Evolutionary conservation across 495 filamentous ascomycete genomes (phyloP), one percentile per base, ranked within the genome.

Genomic region (Chaetomidium leptoderma): DNA sequence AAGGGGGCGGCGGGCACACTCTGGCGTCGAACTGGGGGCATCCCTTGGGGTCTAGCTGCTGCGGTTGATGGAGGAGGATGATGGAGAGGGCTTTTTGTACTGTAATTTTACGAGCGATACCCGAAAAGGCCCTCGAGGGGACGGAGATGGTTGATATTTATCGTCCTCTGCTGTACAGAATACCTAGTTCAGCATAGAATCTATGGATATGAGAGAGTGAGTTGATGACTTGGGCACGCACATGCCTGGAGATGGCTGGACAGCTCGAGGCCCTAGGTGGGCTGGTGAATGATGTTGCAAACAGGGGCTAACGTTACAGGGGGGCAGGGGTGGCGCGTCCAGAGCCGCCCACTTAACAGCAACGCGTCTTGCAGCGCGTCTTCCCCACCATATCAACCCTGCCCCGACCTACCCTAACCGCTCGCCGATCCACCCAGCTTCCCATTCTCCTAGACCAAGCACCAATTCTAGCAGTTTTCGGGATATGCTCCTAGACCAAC

Each of bases 71-170:
- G 16, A 19, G 30, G 44, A n/a, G 24, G 10, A 4, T 8, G n/a
- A 33, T 32, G 54, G 57, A 58, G 59, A 58, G 55, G 53, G 59
- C 50, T 54, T 59, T 33, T 44, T 66, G 62, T 64, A 45, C 46
- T 60, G 30, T 58, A 55, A 32, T 60, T 66, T 66, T 63, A 63
- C 48, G 63, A 68, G 58, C 66, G 68, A 71, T 71, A 71, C 66
- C 68, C 68, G 55, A 46, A 69, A 66, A 62, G 58, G 57, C 59
- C 55, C 50, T 59, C 37, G 57, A 32, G 53, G 47, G 45, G 50
- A 39, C 33, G 30, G 50, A 30, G 32, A 11, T 14, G 47, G 47
- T 24, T 48, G 47, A 26, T 37, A 8, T 10, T 24, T 26, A 5
- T 36, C 13, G 13, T 36, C 19, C 19, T 24, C 47, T 17, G 47